A percentile compares a stretch with the other conserved stretches of the same genome.
phyloP scores from a whole-genome alignment of 2,329 filamentous ascomycete genomes.

The Trichoderma atroviride region DNA sequence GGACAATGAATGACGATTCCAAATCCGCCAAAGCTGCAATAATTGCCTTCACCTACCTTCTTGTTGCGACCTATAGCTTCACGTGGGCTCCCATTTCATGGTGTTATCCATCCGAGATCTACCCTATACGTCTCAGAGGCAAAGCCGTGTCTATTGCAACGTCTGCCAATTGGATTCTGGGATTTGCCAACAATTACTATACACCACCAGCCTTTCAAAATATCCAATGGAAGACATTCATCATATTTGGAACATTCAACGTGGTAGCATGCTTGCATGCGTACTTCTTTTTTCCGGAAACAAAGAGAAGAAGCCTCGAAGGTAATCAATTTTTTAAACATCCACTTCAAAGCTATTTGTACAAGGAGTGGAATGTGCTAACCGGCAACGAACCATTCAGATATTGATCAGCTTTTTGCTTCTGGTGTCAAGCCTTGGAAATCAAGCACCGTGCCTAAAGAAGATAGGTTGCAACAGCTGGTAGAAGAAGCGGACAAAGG shows the following conservation, averaged over 20 bases:
- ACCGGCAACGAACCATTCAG: neutral
- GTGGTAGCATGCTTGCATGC: neutral
- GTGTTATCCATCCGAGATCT: slow-evolving; percentile 14
- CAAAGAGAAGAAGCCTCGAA: neutral
- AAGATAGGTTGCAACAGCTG: neutral
- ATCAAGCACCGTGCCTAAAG: neutral
- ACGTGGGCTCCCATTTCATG: slow-evolving; percentile 2
- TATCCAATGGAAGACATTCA: neutral
- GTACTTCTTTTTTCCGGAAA: slow-evolving; percentile 4
- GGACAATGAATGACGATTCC: slow-evolving; percentile 3
- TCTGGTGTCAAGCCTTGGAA: slow-evolving; percentile 12
- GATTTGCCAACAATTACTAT: slow-evolving; percentile 37
- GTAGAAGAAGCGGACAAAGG: slow-evolving; percentile 12
- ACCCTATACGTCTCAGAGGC: slow-evolving; percentile 2
- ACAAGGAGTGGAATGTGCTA: neutral
- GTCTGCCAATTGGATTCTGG: slow-evolving; percentile 9
- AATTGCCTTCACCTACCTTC: slow-evolving; percentile 11
- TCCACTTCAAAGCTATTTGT: neutral
- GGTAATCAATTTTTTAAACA: neutral
- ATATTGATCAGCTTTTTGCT: neutral
- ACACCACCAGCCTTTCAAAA: neutral
- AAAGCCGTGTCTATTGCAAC: slow-evolving; percentile 12
- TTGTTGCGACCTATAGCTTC: slow-evolving; percentile 13
- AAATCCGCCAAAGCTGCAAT: slow-evolving; percentile 6
- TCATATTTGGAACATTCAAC: neutral